Evolutionary conservation across 2,329 filamentous ascomycete species (phyloP), one percentile per base, ranked within the genome.

Genomic region (Aspergillus tanneri): DNA sequence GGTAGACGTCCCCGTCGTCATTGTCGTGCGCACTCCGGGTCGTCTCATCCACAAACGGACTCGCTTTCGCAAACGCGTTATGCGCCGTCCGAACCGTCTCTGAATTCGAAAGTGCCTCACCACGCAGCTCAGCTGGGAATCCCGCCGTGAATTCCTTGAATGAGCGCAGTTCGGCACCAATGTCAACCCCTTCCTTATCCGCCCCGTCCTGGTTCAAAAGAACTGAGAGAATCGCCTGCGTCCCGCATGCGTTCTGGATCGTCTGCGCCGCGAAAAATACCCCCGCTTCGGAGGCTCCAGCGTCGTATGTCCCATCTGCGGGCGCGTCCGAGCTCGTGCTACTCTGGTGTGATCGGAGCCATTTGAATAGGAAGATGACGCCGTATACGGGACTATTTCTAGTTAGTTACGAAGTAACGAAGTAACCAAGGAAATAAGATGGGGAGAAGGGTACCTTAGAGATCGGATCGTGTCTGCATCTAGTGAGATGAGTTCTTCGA

Each of bases 291-390:
- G 87, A 77, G 11, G 90, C 89, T 12, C 77, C 78, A 59, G 83
- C 77, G 73, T 96, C 90, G 70, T 89, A 96, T 25, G 75, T 77
- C 52, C 93, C 93, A 68, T 97, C 91, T 56, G 84, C 81, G 0
- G 91, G 90, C 34, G 79, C 71, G 30, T 82, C 74, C 77, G 86
- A 50, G 24, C 34, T 49, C 43, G 24, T 90, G 42, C 83, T n/a
- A n/a, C n/a, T n/a, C n/a, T 88, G 73, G 88, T 61, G 61, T 48
- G 68, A 67, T 41, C 66, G 66, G 40, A 70, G 69, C 66, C 68
- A 99, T 75, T 96, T 97, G 84, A 99, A 99, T 69, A 99, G 88
- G 73, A 99, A 99, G 65, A 99, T 96, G 59, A 99, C 90, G 63
- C 93, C 93, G 74, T 96, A 95, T 44, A 96, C 79, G 14, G 88